These are phyloP conservation scores for Coprinopsis strossmayeri DNA, from an alignment of 768 basidiomycete species.

Conservation along the genomic window DNA sequence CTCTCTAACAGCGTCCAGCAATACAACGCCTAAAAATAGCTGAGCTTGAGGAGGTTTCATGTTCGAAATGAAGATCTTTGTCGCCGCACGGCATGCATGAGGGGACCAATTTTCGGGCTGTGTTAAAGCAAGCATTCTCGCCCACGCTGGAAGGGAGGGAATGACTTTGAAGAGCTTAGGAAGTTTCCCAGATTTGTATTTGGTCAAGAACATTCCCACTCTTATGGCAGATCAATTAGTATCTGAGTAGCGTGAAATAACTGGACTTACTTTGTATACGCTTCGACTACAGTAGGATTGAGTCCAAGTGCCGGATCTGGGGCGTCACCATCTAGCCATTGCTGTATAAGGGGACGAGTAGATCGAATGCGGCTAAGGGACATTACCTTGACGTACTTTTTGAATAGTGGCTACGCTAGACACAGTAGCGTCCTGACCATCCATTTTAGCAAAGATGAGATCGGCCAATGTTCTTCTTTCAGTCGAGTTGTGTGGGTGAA, in stretches of 20 bases:
- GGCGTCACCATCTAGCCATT: slow-evolving; percentile 36
- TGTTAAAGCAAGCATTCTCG: slow-evolving; percentile 89
- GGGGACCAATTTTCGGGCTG: slow-evolving; percentile 92
- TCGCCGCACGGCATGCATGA: slow-evolving; percentile 90
- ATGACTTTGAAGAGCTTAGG: slow-evolving; percentile 99
- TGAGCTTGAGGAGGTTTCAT: slow-evolving; percentile 95
- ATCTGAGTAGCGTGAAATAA: background rate
- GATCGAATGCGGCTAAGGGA: background rate
- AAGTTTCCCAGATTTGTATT: slow-evolving; percentile 89
- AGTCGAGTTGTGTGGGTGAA: slow-evolving; percentile 68
- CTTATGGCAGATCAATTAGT: slow-evolving; percentile 31
- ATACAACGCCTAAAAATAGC: slow-evolving; percentile 84
- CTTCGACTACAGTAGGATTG: slow-evolving; percentile 87
- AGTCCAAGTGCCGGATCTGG: slow-evolving; percentile 83
- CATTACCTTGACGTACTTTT: slow-evolving; percentile 53
- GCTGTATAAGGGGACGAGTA: slow-evolving; percentile 3
- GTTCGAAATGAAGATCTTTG: slow-evolving; percentile 91
- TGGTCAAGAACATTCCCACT: slow-evolving; percentile 76
- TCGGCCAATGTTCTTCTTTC: slow-evolving; percentile 89
- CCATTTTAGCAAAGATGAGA: slow-evolving; percentile 92
- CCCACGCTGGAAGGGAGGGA: slow-evolving; percentile 93
- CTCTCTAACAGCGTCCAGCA: slow-evolving; percentile 83
- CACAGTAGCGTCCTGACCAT: slow-evolving; percentile 51
- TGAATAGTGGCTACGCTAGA: slow-evolving; percentile 50
- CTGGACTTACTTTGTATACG: slow-evolving; percentile 77